Percentiles rank a stretch among this genome's conserved stretches.
These are phyloP conservation scores for Rhododendron ovatum DNA, from an alignment of 148 eudicot genomes.

Conservation along the genomic window DNA sequence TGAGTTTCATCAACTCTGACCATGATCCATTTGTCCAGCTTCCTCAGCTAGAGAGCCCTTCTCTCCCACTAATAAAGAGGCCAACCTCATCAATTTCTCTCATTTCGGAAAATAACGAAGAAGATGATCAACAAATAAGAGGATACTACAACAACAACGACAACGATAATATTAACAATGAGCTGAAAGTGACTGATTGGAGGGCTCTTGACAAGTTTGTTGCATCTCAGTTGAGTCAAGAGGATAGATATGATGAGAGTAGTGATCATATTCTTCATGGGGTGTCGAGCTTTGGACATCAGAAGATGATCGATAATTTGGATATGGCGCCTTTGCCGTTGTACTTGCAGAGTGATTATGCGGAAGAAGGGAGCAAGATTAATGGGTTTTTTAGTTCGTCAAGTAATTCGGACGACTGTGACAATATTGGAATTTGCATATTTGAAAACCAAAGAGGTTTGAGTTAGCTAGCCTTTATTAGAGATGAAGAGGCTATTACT, in stretches of 20 bases:
- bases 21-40: conserved; percentile 59
- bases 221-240: conserved; percentile 19
- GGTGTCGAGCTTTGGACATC: conserved; percentile 25
- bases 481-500: neutral
- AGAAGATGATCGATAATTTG: conserved; percentile 13
- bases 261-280: neutral
- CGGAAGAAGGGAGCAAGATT: conserved; percentile 35
- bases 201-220: conserved; percentile 13
- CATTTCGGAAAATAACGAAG: conserved; percentile 26
- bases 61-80: conserved; percentile 42
- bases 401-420: conserved; percentile 28
- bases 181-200: conserved; percentile 10
- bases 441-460: conserved; percentile 45
- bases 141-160: neutral
- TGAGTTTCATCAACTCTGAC: conserved; percentile 36
- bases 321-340: conserved; percentile 44
- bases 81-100: conserved; percentile 42
- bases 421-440: conserved; percentile 55
- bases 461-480: neutral
- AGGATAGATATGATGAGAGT: neutral
- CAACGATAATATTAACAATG: neutral
- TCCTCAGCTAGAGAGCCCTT: conserved; percentile 79
- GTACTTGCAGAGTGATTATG: conserved; percentile 36
- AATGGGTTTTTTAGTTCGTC: conserved; percentile 44
- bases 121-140: conserved; percentile 5